Conservation (phyloP, 2,329 filamentous ascomycete genomes). For the Neocatenulostroma microsporum region DNA sequence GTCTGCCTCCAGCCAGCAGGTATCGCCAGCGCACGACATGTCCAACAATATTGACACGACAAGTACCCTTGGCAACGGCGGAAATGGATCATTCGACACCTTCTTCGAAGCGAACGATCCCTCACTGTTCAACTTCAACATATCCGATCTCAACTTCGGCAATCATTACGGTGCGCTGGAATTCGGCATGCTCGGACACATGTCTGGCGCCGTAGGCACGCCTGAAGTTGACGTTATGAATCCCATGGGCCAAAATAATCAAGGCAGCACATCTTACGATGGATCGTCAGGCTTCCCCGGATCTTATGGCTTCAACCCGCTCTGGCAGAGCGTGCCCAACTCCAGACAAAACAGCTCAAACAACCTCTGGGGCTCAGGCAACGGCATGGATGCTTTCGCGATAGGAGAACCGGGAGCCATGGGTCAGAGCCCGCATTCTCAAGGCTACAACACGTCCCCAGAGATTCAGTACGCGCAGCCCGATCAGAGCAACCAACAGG, state of each 20-base stretch:
- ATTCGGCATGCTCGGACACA: conserved; percentile 92
- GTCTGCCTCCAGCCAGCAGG: conserved; percentile 47
- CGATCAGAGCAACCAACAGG: conserved; percentile 24
- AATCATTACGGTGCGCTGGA: conserved; percentile 94
- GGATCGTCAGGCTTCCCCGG: conserved; percentile 18
- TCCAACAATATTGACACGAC: conserved; percentile 43
- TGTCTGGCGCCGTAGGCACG: conserved; percentile 63
- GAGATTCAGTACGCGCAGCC: conserved; percentile 25
- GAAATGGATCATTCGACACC: conserved; percentile 42
- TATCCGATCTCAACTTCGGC: conserved; percentile 88
- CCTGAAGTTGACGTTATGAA: conserved; percentile 27
- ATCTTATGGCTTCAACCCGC: conserved; percentile 14
- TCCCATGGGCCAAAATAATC: conserved; percentile 20
- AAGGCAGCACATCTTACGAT: conserved; percentile 25
- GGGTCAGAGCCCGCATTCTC: conserved; percentile 52
- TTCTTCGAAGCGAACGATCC: conserved; percentile 90
- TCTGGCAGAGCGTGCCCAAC: conserved; percentile 30
- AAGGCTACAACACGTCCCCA: conserved; percentile 33
- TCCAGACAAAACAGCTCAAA: conserved; percentile 37
- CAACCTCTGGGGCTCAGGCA: conserved; percentile 37
- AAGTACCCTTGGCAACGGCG: conserved; percentile 31
- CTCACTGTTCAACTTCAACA: conserved; percentile 89
- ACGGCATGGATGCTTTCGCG: conserved; percentile 47
- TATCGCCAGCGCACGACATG: conserved; percentile 37
- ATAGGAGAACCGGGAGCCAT: conserved; percentile 53